These are phyloP conservation scores for Crithidia bombi DNA, from an alignment of 208 protist species.

Conservation along the genomic window DNA sequence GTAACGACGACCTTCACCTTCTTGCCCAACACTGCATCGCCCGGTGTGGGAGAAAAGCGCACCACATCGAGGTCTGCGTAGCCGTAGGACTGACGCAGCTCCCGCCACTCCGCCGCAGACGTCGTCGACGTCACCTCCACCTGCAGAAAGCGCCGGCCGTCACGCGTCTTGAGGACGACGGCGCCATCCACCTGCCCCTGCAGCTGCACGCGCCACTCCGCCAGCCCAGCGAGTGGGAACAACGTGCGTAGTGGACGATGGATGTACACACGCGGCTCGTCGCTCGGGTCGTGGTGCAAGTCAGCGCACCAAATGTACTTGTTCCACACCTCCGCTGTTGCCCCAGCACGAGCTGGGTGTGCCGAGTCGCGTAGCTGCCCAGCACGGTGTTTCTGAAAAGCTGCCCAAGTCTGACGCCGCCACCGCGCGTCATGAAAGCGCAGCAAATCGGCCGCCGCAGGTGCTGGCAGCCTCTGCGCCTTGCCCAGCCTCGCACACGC, in stretches of 20 bases:
- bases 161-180: not conserved
- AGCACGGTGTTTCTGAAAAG: not conserved
- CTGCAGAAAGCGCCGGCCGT: conserved; percentile 11
- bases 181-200: conserved; percentile 17
- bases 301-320: conserved; percentile 42
- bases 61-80: conserved; percentile 13
- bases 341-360: not conserved
- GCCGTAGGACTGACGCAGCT: not conserved
- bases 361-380: not conserved
- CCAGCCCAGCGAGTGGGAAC: conserved; percentile 40
- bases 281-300: conserved; percentile 25
- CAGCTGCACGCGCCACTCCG: conserved; percentile 15
- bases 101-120: conserved; percentile 18
- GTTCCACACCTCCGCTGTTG: conserved; percentile 30
- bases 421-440: conserved; percentile 26
- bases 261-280: conserved; percentile 22
- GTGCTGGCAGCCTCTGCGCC: conserved; percentile 13
- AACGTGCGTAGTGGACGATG: conserved; percentile 46
- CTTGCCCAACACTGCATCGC: conserved; percentile 15
- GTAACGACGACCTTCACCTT: conserved; percentile 25
- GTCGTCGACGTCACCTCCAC: conserved; percentile 17
- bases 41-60: conserved; percentile 28
- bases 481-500: conserved; percentile 6
- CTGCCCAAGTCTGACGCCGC: not conserved
- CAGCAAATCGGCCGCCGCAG: not conserved